Conservation (phyloP, 2,329 filamentous ascomycete species). For the Teratosphaeriaceae sp. region DNA sequence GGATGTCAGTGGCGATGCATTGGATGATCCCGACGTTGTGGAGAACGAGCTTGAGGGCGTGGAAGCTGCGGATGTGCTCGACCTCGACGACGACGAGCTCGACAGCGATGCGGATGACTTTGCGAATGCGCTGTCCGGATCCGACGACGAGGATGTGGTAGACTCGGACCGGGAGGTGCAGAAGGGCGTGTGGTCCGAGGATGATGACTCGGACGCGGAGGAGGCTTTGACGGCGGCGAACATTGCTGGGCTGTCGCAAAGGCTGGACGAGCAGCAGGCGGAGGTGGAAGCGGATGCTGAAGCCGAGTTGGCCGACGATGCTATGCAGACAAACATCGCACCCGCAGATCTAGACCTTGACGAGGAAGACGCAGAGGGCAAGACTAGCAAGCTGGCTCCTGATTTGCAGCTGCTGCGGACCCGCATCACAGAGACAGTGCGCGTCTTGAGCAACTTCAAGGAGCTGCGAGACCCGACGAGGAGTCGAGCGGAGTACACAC, state of each 20-base stretch:
- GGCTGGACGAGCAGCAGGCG: constrained; percentile 70
- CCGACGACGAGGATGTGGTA: constrained; percentile 37
- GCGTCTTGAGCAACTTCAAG: constrained; percentile 82
- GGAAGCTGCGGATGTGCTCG: constrained; percentile 20
- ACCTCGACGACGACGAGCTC: constrained; percentile 27
- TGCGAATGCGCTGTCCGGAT: constrained; percentile 31
- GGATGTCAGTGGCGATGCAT: constrained; percentile 24
- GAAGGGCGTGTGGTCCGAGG: constrained; percentile 85
- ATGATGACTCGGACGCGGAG: constrained; percentile 73
- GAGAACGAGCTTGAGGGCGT: constrained; percentile 43
- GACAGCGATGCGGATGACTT: constrained; percentile 27
- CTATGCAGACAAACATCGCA: constrained; percentile 88
- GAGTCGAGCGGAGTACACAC: constrained; percentile 81
- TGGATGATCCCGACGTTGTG: constrained; percentile 34
- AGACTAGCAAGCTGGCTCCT: constrained; percentile 62
- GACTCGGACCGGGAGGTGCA: constrained; percentile 61
- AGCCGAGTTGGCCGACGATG: constrained; percentile 76
- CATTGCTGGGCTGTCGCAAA: constrained; percentile 83
- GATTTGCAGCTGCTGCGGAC: constrained; percentile 84
- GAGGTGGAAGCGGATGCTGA: constrained; percentile 76
- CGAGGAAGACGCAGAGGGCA: constrained; percentile 54
- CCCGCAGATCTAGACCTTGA: constrained; percentile 58
- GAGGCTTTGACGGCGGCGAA: constrained; percentile 92
- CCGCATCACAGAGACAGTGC: constrained; percentile 86
- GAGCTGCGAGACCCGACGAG: constrained; percentile 72